Percentiles rank a stretch among this genome's conserved stretches.
phyloP scores from a whole-genome alignment of 2,329 filamentous ascomycete species.

The Akanthomyces dipterigenus region DNA sequence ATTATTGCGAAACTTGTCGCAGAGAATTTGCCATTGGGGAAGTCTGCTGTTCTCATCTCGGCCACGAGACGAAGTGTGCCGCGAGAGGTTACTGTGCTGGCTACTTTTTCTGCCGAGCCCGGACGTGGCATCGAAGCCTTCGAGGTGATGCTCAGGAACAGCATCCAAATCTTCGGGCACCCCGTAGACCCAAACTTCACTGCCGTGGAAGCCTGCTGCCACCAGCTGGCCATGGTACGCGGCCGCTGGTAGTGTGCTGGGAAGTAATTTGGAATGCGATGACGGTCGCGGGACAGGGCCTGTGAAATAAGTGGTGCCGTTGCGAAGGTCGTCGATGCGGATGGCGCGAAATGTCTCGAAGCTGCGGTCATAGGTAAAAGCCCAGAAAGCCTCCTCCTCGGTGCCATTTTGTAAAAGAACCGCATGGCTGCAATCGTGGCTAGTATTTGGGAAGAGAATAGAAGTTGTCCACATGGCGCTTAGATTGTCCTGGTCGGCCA shows the following conservation, averaged over 20 bases:
- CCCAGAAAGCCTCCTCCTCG: slow-evolving; percentile 63
- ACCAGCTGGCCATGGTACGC: slow-evolving; percentile 66
- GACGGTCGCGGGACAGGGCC: slow-evolving; percentile 52
- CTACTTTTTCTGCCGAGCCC: slow-evolving; percentile 26
- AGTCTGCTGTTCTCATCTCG: slow-evolving; percentile 32
- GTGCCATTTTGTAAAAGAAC: slow-evolving; percentile 57
- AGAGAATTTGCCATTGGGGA: slow-evolving; percentile 63
- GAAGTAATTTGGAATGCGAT: slow-evolving; percentile 53
- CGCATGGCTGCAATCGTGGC: slow-evolving; percentile 70
- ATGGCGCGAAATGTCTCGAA: slow-evolving; percentile 75
- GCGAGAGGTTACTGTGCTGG: slow-evolving; percentile 22
- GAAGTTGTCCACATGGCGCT: slow-evolving; percentile 79
- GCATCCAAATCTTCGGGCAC: slow-evolving; percentile 67
- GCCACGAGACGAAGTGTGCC: slow-evolving; percentile 25
- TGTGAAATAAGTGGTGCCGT: slow-evolving; percentile 73
- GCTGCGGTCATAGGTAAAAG: slow-evolving; percentile 69
- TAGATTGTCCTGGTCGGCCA: slow-evolving; percentile 59
- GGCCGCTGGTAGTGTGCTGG: slow-evolving; percentile 62
- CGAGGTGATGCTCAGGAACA: slow-evolving; percentile 36
- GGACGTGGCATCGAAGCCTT: slow-evolving; percentile 16
- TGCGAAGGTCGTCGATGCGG: slow-evolving; percentile 65
- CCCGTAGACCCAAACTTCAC: slow-evolving; percentile 73
- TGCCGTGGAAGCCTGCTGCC: slow-evolving; percentile 64
- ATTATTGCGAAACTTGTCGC: slow-evolving; percentile 62
- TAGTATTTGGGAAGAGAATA: slow-evolving; percentile 77